Evolutionary conservation across 2,329 filamentous ascomycete species (phyloP).

Genomic region (Diplocarpon mali): DNA sequence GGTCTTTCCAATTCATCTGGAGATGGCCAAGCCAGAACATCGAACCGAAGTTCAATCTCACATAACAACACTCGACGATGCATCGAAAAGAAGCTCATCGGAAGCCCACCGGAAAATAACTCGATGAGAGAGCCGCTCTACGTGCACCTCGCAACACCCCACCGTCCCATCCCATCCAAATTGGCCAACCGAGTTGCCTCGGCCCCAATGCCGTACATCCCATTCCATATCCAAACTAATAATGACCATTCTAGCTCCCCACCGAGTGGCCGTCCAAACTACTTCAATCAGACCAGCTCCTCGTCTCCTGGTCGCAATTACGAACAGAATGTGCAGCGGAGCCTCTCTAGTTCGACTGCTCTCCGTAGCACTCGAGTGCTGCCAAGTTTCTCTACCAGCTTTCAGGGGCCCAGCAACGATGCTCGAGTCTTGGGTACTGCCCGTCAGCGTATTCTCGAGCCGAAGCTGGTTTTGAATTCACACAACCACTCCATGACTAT

Average conservation of each 20-base stretch:
- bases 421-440: neutral
- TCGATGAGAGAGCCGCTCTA: neutral
- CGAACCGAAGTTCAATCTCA: neutral
- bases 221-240: too few species aligned
- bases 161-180: neutral
- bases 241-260: too few species aligned
- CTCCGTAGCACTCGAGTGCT: neutral
- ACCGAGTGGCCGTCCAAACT: too few species aligned
- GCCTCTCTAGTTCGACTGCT: neutral
- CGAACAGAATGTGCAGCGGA: neutral
- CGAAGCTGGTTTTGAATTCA: neutral
- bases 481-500: neutral
- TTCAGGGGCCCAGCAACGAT: neutral
- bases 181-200: neutral
- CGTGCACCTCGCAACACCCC: neutral
- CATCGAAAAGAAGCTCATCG: neutral
- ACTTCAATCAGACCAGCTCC: too few species aligned
- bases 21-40: neutral
- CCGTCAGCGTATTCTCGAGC: neutral
- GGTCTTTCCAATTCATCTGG: neutral
- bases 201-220: neutral
- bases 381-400: neutral
- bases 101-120: neutral
- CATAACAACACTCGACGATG: neutral
- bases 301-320: neutral